Evolutionary conservation across 139 green algal genomes (phyloP).

Genomic region (Coelastrella sp.): DNA sequence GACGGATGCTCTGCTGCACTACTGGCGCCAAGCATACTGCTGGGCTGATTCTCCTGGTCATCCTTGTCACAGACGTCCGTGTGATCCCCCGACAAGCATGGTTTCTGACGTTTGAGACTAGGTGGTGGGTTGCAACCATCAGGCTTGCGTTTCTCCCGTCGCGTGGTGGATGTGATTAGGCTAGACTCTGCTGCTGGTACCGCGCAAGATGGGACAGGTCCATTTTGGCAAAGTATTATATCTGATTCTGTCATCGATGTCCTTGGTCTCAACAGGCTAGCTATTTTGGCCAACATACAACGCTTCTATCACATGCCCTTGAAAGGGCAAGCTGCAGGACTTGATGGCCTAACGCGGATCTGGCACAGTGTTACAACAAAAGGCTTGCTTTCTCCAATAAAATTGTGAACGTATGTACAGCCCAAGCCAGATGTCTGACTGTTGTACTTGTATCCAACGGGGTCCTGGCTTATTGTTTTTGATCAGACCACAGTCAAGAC

Average conservation of each 20-base stretch:
- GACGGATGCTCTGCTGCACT: background rate
- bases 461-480: background rate
- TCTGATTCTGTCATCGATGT: background rate
- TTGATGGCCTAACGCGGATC: background rate
- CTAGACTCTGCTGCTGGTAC: background rate
- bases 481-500: background rate
- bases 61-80: background rate
- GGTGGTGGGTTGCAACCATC: background rate
- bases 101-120: background rate
- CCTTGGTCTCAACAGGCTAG: background rate
- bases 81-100: background rate
- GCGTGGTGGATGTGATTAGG: background rate
- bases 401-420: background rate
- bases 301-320: background rate
- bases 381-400: background rate
- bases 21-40: background rate
- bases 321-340: background rate
- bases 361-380: background rate
- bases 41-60: slow-evolving; percentile 40
- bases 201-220: background rate
- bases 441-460: background rate
- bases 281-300: slow-evolving; percentile 1
- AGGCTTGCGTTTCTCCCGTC: background rate
- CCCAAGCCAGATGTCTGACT: background rate
- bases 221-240: background rate